These are phyloP conservation scores for Linnemannia zychae DNA, from an alignment of 192 early-diverging fungal species.

Conservation along the genomic window DNA sequence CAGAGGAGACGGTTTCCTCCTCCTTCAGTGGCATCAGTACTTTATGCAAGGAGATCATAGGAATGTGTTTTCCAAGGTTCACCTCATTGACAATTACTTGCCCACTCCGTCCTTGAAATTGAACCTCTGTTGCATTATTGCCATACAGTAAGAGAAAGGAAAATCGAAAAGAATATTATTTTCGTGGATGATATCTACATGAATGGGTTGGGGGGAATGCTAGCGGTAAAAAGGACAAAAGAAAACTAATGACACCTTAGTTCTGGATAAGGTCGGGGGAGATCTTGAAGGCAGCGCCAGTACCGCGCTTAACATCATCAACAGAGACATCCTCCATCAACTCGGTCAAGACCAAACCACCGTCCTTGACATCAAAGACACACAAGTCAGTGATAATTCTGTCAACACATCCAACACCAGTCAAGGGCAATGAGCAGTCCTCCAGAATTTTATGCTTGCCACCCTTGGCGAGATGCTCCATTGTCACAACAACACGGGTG, in stretches of 20 bases:
- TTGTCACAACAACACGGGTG: constrained; percentile 84
- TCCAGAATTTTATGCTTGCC: constrained; percentile 82
- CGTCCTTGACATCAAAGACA: constrained; percentile 75
- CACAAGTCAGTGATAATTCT: constrained; percentile 77
- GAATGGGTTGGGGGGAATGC: background rate
- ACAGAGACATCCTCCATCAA: constrained; percentile 70
- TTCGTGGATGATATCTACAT: no score
- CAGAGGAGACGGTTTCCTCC: no score
- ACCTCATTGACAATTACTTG: no score
- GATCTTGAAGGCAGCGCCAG: constrained; percentile 74
- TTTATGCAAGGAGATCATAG: no score
- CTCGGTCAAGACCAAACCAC: constrained; percentile 73
- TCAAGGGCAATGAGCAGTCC: constrained; percentile 78
- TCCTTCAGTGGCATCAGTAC: no score
- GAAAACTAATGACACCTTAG: background rate
- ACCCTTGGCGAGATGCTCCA: constrained; percentile 66
- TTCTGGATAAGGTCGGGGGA: constrained; percentile 48
- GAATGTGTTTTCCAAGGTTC: no score
- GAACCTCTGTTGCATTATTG: no score
- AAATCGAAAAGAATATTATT: no score
- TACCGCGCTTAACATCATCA: constrained; percentile 75
- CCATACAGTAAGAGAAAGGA: no score
- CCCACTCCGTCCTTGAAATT: no score
- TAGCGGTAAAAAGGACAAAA: background rate
- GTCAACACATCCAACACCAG: constrained; percentile 75